Evolutionary conservation across 2,329 filamentous ascomycete species (phyloP).

Genomic region (Ceratocystis ficicola): DNA sequence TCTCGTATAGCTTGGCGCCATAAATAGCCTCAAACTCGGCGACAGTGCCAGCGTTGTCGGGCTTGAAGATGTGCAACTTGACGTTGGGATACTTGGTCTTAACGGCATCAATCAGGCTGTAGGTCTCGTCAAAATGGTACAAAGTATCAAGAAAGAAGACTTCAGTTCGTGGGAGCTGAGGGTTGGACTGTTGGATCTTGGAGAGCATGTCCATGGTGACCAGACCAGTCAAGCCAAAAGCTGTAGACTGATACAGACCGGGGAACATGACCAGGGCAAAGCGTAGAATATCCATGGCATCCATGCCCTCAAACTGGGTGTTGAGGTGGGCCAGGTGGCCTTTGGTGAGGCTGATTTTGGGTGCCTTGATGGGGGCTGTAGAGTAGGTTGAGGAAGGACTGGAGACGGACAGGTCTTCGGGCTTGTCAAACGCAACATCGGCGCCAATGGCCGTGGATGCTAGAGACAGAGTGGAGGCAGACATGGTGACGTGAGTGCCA

Average conservation of each 20-base stretch:
- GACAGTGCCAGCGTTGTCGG: conserved; percentile 57
- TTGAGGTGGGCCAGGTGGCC: conserved; percentile 86
- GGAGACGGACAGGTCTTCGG: conserved; percentile 69
- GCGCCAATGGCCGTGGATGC: conserved; percentile 24
- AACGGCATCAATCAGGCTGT: conserved; percentile 61
- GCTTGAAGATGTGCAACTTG: conserved; percentile 81
- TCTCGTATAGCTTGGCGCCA: conserved; percentile 74
- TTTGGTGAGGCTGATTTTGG: conserved; percentile 73
- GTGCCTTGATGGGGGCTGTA: conserved; percentile 36
- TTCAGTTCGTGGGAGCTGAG: conserved; percentile 47
- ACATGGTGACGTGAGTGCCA: conserved; percentile 18
- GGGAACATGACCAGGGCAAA: conserved; percentile 89
- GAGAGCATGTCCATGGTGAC: conserved; percentile 78
- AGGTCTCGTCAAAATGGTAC: conserved; percentile 70
- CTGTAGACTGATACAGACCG: conserved; percentile 75
- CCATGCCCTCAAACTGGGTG: conserved; percentile 71
- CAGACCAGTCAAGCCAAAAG: conserved; percentile 69
- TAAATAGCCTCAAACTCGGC: conserved; percentile 72
- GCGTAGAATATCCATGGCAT: conserved; percentile 79
- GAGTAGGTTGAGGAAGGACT: conserved; percentile 37
- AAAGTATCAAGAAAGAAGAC: conserved; percentile 75
- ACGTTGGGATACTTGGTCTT: conserved; percentile 64
- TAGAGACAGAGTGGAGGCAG: conserved; percentile 20
- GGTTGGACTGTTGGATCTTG: conserved; percentile 53
- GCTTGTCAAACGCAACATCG: conserved; percentile 33